Base-by-base conservation (phyloP, 176 grass and related monocot species). In the Aegilops tauschii region DNA sequence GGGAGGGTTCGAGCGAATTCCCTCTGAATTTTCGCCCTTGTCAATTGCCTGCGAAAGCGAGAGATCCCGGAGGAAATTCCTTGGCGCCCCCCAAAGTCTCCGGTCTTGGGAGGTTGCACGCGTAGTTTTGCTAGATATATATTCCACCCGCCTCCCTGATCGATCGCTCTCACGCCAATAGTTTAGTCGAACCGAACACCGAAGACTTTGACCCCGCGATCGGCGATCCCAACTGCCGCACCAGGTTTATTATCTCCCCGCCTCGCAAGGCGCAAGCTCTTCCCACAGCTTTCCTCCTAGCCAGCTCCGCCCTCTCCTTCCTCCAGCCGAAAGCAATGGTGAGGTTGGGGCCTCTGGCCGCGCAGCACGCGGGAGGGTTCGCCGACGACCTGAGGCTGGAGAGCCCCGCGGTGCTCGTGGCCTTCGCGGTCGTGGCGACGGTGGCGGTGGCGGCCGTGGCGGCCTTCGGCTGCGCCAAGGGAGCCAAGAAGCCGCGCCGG, bases 381-480 rank as follows among this genome's bases (percentile, higher is more conserved):
- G 56, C 28, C 59, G 5, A 44, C 61, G 37, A 29, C 25, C 13
- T 37, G 30, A 1, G 25, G 7, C 77, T 42, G 23, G 78, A 72
- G 1, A 13, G 28, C 28, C 65, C 66, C 0, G 66, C 17, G 32
- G 45, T 21, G 14, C 2, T 90, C 30, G 45, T 87, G 11, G 3
- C 20, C 45, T 6, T 84, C 54, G 85, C 45, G 5, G 77, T 59
- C 17, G 74, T n/a, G 1, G 44, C 66, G 20, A 74, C 59, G 58
- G 66, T 61, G 27, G 80, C 80, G 1, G 28, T 90, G 45, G 89
- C 80, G 0, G 89, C 89, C 20, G 14, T 90, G 32, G 89, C 84
- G 4, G 89, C 80, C 9, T 87, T 90, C 80, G 89, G 85, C 27
- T 90, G 89, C 75, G 89, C 89, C 10, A n/a, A 87, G 20, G 68